Evolutionary conservation across 306 rosid species (phyloP).

Genomic region (Malus fusca): DNA sequence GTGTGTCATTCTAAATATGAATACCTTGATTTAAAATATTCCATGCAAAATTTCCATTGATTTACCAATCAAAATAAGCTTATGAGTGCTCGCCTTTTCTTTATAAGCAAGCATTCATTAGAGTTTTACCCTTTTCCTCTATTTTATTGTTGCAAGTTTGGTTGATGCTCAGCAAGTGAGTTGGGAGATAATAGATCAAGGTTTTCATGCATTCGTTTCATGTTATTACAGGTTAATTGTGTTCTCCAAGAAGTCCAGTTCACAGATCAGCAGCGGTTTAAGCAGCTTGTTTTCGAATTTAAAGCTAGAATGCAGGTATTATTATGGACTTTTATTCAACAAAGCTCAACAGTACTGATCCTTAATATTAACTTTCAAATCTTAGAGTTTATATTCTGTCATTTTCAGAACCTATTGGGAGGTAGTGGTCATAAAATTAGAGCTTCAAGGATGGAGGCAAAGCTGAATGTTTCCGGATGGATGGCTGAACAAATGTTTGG

Average conservation of each 20-base stretch:
- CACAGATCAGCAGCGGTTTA: constrained; percentile 90
- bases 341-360: constrained; percentile 8
- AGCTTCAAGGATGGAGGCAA: constrained; percentile 97
- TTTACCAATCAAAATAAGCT: no score
- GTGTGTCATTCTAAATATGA: no score
- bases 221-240: constrained; percentile 52
- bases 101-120: no score
- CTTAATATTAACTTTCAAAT: neutral
- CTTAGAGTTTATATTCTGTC: neutral
- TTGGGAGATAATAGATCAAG: constrained; percentile 7
- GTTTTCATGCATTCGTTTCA: constrained; percentile 7
- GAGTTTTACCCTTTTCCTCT: no score
- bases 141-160: neutral
- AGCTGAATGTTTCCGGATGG: constrained; percentile 88
- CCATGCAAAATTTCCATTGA: no score
- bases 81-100: no score
- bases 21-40: no score
- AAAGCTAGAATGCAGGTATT: constrained; percentile 96
- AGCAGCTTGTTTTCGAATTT: constrained; percentile 89
- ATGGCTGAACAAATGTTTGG: constrained; percentile 95
- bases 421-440: constrained; percentile 96
- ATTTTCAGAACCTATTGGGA: constrained; percentile 74
- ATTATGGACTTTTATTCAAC: neutral
- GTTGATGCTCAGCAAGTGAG: no score
- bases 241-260: constrained; percentile 93